Evolutionary conservation across 352 stramenopile species (phyloP), one percentile per base, ranked within the genome.

Genomic region (Phytopythium helicoides): DNA sequence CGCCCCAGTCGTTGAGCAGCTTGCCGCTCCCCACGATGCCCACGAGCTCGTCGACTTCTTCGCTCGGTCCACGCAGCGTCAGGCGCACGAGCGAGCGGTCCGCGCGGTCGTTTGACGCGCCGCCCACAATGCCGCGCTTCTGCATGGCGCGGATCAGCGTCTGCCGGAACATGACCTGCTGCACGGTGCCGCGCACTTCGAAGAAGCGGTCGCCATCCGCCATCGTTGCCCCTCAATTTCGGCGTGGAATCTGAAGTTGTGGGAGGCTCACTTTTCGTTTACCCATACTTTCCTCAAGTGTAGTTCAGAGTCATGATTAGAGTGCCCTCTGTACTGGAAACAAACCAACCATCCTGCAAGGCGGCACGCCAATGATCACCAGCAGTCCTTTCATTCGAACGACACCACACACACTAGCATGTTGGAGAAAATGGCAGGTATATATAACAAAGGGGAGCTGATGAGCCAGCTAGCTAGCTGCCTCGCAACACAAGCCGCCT

Each of bases 141-240:
- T 73, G 64, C 77, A 89, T 89, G 54, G 79, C 81, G 37, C 79
- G 76, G 64, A 92, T 87, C 28, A 89, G 54, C 11, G 81, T 92
- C 58, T 92, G 74, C 0, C 81, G 79, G 58, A 92, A 92, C 81
- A 92, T 92, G 48, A 89, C 81, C 42, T 79, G 79, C 63, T 92
- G 81, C 51, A 92, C 81, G 21, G 76, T 87, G 58, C 81, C 81
- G 21, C 69, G 72, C 40, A 84, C 77, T 15, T 87, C 71, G 50
- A 87, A 71, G 67, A 57, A 87, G 18, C 74, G 76, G 12, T 73
- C 42, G 42, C 18, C 42, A 26, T 49, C 42, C 42, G 10, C 25
- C 42, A 49, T 49, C n/a, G n/a, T n/a, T n/a, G n/a, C n/a, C n/a
- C n/a, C n/a, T n/a, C n/a, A n/a, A n/a, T n/a, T n/a, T n/a, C n/a